Evolutionary conservation across 768 basidiomycete genomes (phyloP).

Genomic region (Ramaria sp.): DNA sequence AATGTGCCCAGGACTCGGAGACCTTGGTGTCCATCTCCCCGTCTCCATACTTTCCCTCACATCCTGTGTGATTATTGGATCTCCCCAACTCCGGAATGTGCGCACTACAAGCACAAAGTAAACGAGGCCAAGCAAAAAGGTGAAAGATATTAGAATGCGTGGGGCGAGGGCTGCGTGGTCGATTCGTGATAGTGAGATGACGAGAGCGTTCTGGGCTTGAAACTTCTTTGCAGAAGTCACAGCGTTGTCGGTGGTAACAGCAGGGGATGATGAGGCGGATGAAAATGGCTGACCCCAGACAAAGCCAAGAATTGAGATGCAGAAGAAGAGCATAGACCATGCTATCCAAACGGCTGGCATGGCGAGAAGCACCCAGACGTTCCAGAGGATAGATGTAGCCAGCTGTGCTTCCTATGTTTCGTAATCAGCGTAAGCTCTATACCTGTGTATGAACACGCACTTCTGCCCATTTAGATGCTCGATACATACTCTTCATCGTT

Average conservation of each 20-base stretch:
- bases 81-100: constrained; percentile 11
- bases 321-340: constrained; percentile 32
- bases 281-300: constrained; percentile 11
- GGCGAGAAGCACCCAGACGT: constrained; percentile 58
- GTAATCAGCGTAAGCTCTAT: neutral
- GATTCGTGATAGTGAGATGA: neutral
- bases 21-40: constrained; percentile 3
- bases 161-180: constrained; percentile 4
- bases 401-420: constrained; percentile 43
- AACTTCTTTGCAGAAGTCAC: neutral
- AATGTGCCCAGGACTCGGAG: neutral
- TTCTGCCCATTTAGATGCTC: constrained; percentile 64
- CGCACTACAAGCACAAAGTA: constrained; percentile 11
- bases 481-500: constrained; percentile 61
- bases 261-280: neutral
- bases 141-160: constrained; percentile 9
- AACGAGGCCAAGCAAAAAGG: constrained; percentile 10
- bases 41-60: constrained; percentile 8
- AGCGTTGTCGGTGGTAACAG: neutral
- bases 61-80: constrained; percentile 5
- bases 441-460: constrained; percentile 14
- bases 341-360: constrained; percentile 63
- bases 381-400: constrained; percentile 42
- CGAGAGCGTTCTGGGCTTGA: neutral
- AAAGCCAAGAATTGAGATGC: constrained; percentile 8